These are phyloP conservation scores for Gossypium gossypioides DNA, from an alignment of 441 rosid genomes.

Conservation along the genomic window DNA sequence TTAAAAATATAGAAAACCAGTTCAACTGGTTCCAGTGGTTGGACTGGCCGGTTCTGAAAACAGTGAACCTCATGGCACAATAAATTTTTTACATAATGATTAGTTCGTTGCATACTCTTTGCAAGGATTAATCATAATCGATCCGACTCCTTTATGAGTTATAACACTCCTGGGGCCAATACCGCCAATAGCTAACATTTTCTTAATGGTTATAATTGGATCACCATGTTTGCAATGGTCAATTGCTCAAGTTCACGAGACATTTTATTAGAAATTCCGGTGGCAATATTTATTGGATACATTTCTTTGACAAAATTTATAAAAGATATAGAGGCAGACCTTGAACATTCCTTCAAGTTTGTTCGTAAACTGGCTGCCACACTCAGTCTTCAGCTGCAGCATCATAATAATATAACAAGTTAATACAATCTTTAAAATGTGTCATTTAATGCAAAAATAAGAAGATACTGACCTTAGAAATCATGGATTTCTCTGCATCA, in stretches of 20 bases:
- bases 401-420: conserved; percentile 12
- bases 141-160: neutral
- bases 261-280: neutral
- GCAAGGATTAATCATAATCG: neutral
- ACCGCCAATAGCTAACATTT: neutral
- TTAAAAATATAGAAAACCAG: too few species aligned
- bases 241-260: neutral
- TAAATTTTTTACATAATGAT: neutral
- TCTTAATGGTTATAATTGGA: neutral
- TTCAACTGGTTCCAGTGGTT: too few species aligned
- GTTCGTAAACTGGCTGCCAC: conserved; percentile 98
- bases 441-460: neutral
- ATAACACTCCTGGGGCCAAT: neutral
- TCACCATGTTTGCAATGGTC: neutral
- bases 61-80: neutral
- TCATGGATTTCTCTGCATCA: conserved; percentile 99
- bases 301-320: neutral
- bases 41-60: too few species aligned
- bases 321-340: conserved; percentile 30
- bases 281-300: neutral
- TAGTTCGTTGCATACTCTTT: neutral
- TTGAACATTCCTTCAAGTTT: conserved; percentile 99
- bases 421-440: conserved; percentile 13
- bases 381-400: conserved; percentile 91
- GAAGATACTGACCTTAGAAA: conserved; percentile 58